Percentiles rank a stretch among this genome's conserved stretches.
Conservation (phyloP, 75 land plant genomes). For the Pseudotsuga menziesii region DNA sequence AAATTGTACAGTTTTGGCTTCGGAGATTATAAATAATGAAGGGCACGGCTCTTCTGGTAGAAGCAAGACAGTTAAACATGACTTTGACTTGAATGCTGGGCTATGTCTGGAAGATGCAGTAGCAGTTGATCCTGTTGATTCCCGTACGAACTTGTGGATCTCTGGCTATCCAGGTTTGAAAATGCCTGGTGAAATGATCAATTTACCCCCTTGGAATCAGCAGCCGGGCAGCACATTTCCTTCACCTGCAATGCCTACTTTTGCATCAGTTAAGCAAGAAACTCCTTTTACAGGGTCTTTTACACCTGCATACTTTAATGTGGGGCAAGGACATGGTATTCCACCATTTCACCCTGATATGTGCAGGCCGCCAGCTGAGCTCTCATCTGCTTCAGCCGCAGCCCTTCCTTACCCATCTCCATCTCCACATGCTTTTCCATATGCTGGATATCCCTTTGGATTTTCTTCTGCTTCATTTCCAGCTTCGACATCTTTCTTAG, state of each 20-base stretch:
- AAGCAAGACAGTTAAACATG: constrained; percentile 18
- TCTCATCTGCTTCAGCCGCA: constrained; percentile 18
- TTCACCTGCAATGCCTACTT: constrained; percentile 19
- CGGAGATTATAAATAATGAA: constrained; percentile 13
- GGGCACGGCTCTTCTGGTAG: constrained; percentile 8
- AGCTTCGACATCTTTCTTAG: constrained; percentile 15
- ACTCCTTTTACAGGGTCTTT: constrained; percentile 12
- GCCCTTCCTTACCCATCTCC: constrained; percentile 15
- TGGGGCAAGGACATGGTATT: constrained; percentile 10
- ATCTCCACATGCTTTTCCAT: constrained; percentile 3
- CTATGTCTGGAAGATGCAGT: constrained; percentile 29
- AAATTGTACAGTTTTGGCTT: constrained; percentile 7
- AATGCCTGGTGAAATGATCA: constrained; percentile 8
- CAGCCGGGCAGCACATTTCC: constrained; percentile 19
- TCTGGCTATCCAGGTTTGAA: constrained; percentile 11
- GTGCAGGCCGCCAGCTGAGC: constrained; percentile 10
- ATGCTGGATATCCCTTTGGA: constrained; percentile 13
- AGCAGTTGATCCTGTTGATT: constrained; percentile 8
- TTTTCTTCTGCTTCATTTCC: constrained; percentile 18
- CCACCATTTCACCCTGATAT: constrained; percentile 19
- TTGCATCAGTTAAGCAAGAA: constrained; percentile 15
- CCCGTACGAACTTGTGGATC: background rate
- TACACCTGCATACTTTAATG: constrained; percentile 8
- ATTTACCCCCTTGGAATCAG: constrained; percentile 28
- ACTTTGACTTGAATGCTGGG: constrained; percentile 52